A percentile compares a stretch with the other conserved stretches of the same genome.
These are phyloP conservation scores for Lentinula lateritia DNA, from an alignment of 768 basidiomycete genomes.

Conservation along the genomic window DNA sequence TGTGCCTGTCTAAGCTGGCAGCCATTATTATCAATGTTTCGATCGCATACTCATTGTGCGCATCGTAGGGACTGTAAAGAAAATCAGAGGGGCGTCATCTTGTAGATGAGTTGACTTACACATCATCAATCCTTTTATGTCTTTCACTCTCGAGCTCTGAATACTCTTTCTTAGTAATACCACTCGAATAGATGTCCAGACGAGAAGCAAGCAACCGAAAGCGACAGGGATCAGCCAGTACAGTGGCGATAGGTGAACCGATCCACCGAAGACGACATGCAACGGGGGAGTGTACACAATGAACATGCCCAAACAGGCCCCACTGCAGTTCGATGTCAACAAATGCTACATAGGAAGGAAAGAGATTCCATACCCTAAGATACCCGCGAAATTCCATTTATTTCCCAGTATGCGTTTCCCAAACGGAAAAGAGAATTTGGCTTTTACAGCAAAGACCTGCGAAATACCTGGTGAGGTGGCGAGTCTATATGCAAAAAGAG, in stretches of 20 bases:
- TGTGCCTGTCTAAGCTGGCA: too few relatives aligned
- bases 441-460: constrained; percentile 64
- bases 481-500: background rate
- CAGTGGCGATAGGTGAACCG: constrained; percentile 49
- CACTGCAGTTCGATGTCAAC: constrained; percentile 15
- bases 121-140: constrained; percentile 68
- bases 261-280: constrained; percentile 64
- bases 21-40: constrained; percentile 14
- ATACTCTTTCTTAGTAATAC: constrained; percentile 50
- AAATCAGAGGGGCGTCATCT: constrained; percentile 7
- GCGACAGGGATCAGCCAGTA: constrained; percentile 66
- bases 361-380: constrained; percentile 26
- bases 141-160: constrained; percentile 51
- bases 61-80: constrained; percentile 52
- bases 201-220: constrained; percentile 51
- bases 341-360: background rate
- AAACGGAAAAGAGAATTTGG: constrained; percentile 59
- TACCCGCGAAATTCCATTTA: constrained; percentile 60
- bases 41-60: constrained; percentile 58
- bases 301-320: constrained; percentile 61
- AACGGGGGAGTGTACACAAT: constrained; percentile 66
- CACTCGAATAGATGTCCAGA: constrained; percentile 56
- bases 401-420: constrained; percentile 51
- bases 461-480: background rate
- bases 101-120: constrained; percentile 37